Evolutionary conservation across 352 stramenopile species (phyloP), one percentile per base, ranked within the genome.

Genomic region (Phytophthora pistaciae): DNA sequence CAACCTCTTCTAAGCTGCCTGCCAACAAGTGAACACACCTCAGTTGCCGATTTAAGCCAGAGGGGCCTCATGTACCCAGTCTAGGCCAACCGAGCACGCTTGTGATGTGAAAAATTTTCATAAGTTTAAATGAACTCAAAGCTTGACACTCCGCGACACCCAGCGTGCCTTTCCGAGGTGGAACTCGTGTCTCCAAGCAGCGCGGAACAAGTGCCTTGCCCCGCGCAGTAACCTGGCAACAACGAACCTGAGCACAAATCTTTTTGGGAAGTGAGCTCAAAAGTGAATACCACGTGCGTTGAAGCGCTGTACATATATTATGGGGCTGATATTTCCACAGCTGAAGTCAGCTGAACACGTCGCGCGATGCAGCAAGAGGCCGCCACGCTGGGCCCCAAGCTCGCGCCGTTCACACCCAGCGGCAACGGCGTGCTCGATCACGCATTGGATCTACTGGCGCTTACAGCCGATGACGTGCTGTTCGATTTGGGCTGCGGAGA

Each of bases 401-500:
- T 96, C 53, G 88, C 88, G 58, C 88, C 88, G 57, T 96, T 93
- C 82, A 94, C 85, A 31, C 88, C 88, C 38, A 96, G 86, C 36
- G 83, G 82, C 50, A 77, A 88, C 60, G 87, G 72, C 36, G 88
- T 93, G 58, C 68, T 96, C 16, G 60, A 67, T 18, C 74, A 88
- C 49, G 87, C 85, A 54, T 63, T 91, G 14, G 85, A 93, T 38
- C 74, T 96, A 31, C 77, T 96, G 52, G 73, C 75, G n/a, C 78
- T 93, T 36, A 78, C 58, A 0, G 50, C 40, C 13, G 57, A 78
- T 9, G 88, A 96, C 68, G 74, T 91, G 36, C 64, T 96, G 48
- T 92, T 88, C 38, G 88, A 96, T 78, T 67, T 96, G 42, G 88
- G 88, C 62, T 96, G 88, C 38, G 88, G 88, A 14, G 88, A 96